Percentiles rank a stretch among this genome's conserved stretches.
These are phyloP conservation scores for Trichothecium roseum DNA, from an alignment of 2,329 filamentous ascomycete species.

Conservation along the genomic window DNA sequence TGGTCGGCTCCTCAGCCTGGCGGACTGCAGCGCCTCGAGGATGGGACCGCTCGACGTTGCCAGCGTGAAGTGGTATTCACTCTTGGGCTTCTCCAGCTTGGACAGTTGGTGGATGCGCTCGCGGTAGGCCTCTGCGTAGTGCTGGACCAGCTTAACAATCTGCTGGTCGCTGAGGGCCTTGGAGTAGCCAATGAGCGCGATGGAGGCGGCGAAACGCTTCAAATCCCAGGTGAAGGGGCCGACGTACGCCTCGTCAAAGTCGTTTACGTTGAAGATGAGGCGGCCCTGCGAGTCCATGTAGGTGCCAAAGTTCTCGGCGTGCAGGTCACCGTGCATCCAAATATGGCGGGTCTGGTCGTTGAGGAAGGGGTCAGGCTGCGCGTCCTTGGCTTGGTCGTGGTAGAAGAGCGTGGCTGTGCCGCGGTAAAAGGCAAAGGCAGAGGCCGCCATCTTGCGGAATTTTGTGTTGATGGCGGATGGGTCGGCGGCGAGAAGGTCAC, in stretches of 20 bases:
- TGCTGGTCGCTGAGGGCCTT: constrained; percentile 3
- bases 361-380: not conserved
- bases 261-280: constrained; percentile 4
- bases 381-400: constrained; percentile 1
- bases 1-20: not conserved
- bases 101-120: not conserved
- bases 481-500: not conserved
- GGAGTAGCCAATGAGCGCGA: constrained; percentile 2
- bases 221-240: constrained; percentile 3
- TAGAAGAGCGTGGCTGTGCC: constrained; percentile 2
- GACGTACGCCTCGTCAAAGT: constrained; percentile 4
- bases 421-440: constrained; percentile 6
- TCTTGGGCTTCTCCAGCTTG: not conserved
- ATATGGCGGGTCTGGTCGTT: constrained; percentile 2
- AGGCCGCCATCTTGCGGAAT: constrained; percentile 4
- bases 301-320: constrained; percentile 3
- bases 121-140: not conserved
- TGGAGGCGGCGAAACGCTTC: constrained; percentile 1
- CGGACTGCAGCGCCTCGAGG: constrained; percentile 1
- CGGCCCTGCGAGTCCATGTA: constrained; percentile 4
- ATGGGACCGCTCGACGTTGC: not conserved
- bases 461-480: constrained; percentile 1
- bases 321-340: constrained; percentile 4
- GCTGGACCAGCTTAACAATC: not conserved
- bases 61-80: not conserved